Evolutionary conservation across 1,284 basidiomycete genomes (phyloP).

Genomic region (Leccinum fuscescens): DNA sequence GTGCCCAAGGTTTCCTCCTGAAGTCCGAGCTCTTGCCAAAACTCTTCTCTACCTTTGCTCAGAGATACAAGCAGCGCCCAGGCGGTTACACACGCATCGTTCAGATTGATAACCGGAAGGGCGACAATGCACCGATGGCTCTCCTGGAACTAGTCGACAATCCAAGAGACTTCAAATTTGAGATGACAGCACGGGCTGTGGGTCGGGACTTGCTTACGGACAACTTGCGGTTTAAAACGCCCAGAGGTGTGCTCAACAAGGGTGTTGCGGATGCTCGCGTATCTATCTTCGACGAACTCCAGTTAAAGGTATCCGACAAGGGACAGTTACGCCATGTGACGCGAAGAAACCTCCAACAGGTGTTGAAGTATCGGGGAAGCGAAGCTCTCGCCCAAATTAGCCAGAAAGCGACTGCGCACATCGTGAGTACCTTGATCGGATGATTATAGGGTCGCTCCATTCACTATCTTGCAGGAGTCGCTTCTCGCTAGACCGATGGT

Average conservation of each 20-base stretch:
- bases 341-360: constrained; percentile 69
- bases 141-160: constrained; percentile 94
- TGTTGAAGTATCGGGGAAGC: constrained; percentile 53
- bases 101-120: constrained; percentile 82
- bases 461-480: constrained; percentile 42
- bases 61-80: constrained; percentile 79
- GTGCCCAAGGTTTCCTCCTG: constrained; percentile 75
- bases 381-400: constrained; percentile 43
- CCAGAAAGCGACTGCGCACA: constrained; percentile 47
- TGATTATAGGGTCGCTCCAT: not conserved
- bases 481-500: constrained; percentile 51
- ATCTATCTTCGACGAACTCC: constrained; percentile 49
- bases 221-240: constrained; percentile 45
- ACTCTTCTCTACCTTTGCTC: constrained; percentile 77
- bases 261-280: constrained; percentile 48
- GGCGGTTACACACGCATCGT: constrained; percentile 97
- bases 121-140: constrained; percentile 93
- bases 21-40: constrained; percentile 72
- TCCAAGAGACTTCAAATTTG: constrained; percentile 83
- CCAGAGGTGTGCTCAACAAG: constrained; percentile 47
- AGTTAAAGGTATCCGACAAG: constrained; percentile 38
- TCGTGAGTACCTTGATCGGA: constrained; percentile 38
- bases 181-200: constrained; percentile 80
- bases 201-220: constrained; percentile 74
- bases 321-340: constrained; percentile 57